phyloP scores from a whole-genome alignment of 345 rosid species.

The Conringia planisiliqua region DNA sequence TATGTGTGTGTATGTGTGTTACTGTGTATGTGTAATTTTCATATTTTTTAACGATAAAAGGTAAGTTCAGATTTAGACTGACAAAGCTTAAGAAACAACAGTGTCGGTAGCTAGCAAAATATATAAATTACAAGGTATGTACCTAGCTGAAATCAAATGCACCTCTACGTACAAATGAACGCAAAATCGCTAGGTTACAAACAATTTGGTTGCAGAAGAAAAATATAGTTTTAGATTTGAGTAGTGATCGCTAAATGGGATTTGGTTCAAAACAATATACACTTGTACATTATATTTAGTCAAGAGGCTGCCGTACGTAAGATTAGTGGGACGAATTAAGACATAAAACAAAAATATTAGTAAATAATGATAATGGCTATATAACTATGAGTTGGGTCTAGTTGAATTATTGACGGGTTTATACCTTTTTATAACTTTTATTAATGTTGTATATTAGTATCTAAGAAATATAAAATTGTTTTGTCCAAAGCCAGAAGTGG shows the following conservation, averaged over 20 bases:
- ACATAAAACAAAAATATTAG: not conserved
- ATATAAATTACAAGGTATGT: not conserved
- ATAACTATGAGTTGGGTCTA: slow-evolving; percentile 27
- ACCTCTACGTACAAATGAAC: not conserved
- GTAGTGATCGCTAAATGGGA: slow-evolving; percentile 1
- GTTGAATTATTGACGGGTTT: slow-evolving; percentile 6
- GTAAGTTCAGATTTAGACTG: not conserved
- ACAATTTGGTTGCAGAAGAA: not conserved
- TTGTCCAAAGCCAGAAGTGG: not conserved
- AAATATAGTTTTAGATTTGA: not conserved
- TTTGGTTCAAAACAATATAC: not conserved
- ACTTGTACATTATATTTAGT: not conserved
- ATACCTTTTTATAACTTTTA: not conserved
- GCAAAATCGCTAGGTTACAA: not conserved
- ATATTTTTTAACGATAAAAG: not conserved
- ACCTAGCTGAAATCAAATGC: not conserved
- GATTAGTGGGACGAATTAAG: slow-evolving; percentile 17
- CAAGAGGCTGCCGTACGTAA: slow-evolving; percentile 10
- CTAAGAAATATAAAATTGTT: not conserved
- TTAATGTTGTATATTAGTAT: not conserved
- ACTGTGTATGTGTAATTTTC: not conserved
- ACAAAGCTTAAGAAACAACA: not conserved
- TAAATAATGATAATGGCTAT: not conserved
- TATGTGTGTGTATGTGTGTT: not conserved
- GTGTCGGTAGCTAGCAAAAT: not conserved